A percentile compares a stretch with the other conserved stretches of the same genome.
phyloP scores from a whole-genome alignment of 2,329 filamentous ascomycete genomes.

The Leptographium flavum region DNA sequence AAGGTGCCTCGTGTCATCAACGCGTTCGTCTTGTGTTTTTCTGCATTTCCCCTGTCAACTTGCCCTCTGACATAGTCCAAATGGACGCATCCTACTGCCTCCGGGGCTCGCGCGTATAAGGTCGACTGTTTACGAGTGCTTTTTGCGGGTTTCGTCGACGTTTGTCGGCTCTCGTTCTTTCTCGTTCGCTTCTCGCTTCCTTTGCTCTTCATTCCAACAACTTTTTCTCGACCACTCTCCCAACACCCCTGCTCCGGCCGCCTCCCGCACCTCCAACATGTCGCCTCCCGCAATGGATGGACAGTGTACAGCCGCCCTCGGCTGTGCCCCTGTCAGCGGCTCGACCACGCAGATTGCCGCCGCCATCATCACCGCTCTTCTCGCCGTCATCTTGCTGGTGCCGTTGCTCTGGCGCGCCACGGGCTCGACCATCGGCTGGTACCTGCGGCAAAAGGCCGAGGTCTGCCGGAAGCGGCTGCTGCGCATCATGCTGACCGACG shows the following conservation, averaged over 20 bases:
- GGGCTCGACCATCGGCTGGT: conserved; percentile 40
- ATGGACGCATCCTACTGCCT: background rate
- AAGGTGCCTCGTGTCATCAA: background rate
- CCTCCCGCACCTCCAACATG: background rate
- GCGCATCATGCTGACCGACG: conserved; percentile 31
- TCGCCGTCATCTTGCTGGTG: conserved; percentile 19
- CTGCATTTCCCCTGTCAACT: background rate
- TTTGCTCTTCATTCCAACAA: background rate
- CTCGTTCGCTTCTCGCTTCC: background rate
- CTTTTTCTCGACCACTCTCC: background rate
- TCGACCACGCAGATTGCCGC: background rate
- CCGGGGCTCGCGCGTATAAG: background rate
- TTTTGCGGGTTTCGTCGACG: too few species aligned
- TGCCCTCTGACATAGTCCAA: background rate
- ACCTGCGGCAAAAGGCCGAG: conserved; percentile 47
- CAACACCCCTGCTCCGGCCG: background rate
- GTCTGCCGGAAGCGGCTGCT: conserved; percentile 46
- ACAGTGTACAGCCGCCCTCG: background rate
- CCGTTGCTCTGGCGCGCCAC: conserved; percentile 23
- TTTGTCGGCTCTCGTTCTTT: background rate
- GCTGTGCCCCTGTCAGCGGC: too few species aligned
- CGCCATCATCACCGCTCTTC: background rate
- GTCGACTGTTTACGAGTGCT: background rate
- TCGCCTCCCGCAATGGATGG: background rate
- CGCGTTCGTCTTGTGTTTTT: background rate